These are phyloP conservation scores for Eucalyptus polybractea DNA, from an alignment of 345 rosid species.

Conservation along the genomic window DNA sequence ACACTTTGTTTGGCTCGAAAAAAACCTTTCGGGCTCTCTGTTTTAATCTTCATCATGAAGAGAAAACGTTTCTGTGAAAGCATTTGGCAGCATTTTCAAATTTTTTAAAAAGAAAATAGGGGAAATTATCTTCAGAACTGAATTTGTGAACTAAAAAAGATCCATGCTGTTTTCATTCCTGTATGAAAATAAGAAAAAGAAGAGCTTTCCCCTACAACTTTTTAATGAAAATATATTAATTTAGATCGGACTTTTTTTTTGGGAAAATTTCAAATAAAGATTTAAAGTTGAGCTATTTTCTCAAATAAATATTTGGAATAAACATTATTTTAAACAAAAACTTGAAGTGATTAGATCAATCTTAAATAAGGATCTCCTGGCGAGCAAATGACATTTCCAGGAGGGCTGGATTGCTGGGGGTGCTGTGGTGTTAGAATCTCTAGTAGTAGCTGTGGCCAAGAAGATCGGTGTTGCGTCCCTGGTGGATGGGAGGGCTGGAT, in stretches of 20 bases:
- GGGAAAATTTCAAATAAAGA: accelerated
- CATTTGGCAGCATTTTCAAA: not conserved
- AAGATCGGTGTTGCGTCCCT: not conserved
- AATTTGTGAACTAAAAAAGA: not conserved
- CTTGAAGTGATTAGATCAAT: no score
- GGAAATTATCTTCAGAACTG: not conserved
- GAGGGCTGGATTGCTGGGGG: not conserved
- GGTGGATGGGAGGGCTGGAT: not conserved
- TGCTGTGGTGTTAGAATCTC: not conserved
- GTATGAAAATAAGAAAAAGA: not conserved
- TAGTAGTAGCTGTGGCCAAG: not conserved
- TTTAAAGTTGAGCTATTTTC: accelerated
- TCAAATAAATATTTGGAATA: accelerated
- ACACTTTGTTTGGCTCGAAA: not conserved
- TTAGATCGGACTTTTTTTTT: no score
- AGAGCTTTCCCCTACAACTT: not conserved
- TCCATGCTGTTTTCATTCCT: not conserved
- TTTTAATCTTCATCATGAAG: not conserved
- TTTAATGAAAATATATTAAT: no score
- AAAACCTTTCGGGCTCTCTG: not conserved
- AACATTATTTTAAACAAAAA: no score
- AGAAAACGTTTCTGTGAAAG: not conserved
- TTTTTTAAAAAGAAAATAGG: not conserved
- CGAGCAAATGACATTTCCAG: not conserved
- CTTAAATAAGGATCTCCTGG: no score